phyloP scores from a whole-genome alignment of 306 rosid species.

The Lathyrus oleraceus region DNA sequence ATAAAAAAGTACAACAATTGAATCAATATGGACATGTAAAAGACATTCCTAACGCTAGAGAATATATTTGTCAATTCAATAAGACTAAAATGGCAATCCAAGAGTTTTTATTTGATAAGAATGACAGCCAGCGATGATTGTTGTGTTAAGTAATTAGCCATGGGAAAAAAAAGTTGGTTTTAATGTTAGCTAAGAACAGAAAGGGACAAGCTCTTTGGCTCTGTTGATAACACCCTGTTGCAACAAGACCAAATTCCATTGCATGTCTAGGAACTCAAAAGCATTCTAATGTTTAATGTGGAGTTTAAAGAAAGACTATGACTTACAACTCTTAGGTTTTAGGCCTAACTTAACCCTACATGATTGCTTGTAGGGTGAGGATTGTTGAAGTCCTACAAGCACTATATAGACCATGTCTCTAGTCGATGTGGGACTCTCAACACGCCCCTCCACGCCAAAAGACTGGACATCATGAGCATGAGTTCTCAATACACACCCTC shows the following conservation, averaged over 20 bases:
- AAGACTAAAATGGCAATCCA: background rate
- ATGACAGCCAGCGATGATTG: background rate
- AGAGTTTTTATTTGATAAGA: constrained; percentile 9
- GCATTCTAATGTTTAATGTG: background rate
- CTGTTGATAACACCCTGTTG: constrained; percentile 6
- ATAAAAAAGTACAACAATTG: constrained; percentile 1
- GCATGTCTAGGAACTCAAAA: constrained; percentile 14
- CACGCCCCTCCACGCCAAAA: background rate
- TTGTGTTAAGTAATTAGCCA: background rate
- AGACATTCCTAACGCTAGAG: background rate
- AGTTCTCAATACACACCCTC: background rate
- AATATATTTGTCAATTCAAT: background rate
- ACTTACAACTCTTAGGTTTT: background rate
- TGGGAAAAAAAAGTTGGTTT: background rate
- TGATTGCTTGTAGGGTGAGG: background rate
- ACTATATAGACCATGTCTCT: background rate
- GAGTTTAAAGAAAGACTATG: background rate
- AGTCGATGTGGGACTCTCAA: background rate
- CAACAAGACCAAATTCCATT: background rate
- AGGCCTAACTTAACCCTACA: background rate
- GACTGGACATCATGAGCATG: background rate
- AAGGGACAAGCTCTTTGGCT: background rate
- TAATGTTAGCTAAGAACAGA: background rate
- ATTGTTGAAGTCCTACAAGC: background rate
- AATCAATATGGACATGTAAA: background rate